phyloP scores from a whole-genome alignment of 2,329 filamentous ascomycete species.

The Colletotrichum simmondsii region DNA sequence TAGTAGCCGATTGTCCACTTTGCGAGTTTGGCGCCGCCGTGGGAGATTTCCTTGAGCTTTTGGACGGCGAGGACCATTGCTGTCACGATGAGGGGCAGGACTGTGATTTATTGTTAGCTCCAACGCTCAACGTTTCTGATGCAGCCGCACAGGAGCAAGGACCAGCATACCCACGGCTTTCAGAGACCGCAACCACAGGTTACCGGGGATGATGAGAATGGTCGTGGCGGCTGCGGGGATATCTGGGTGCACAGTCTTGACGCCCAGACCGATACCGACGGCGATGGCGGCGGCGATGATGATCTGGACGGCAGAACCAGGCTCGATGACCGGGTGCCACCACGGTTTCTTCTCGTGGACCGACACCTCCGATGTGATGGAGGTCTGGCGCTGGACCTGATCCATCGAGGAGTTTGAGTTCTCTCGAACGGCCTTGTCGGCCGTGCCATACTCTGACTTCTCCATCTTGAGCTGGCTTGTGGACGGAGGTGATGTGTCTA shows the following conservation, averaged over 20 bases:
- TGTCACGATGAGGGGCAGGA: slow-evolving; percentile 61
- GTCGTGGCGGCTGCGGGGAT: slow-evolving; percentile 54
- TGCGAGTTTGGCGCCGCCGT: slow-evolving; percentile 56
- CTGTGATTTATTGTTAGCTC: slow-evolving; percentile 45
- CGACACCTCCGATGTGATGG: slow-evolving; percentile 23
- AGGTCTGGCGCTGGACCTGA: slow-evolving; percentile 23
- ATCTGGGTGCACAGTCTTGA: slow-evolving; percentile 53
- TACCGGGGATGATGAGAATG: slow-evolving; percentile 59
- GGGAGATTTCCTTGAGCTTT: slow-evolving; percentile 56
- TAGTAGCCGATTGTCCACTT: slow-evolving; percentile 62
- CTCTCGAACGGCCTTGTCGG: slow-evolving; percentile 33
- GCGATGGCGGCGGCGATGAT: slow-evolving; percentile 59
- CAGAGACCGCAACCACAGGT: slow-evolving; percentile 60
- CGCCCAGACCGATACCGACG: slow-evolving; percentile 59
- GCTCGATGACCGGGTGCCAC: slow-evolving; percentile 50
- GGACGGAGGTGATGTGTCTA: not conserved
- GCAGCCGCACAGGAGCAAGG: not conserved
- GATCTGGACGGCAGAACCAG: slow-evolving; percentile 61
- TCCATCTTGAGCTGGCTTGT: slow-evolving; percentile 16
- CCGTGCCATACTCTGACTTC: slow-evolving; percentile 30
- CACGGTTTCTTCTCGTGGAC: slow-evolving; percentile 43
- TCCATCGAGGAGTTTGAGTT: slow-evolving; percentile 36
- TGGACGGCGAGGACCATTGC: slow-evolving; percentile 64
- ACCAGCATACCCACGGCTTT: slow-evolving; percentile 55
- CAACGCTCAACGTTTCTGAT: not conserved